A percentile compares a stretch with the other conserved stretches of the same genome.
These are phyloP conservation scores for Iberis pinnata DNA, from an alignment of 345 rosid species.

Conservation along the genomic window DNA sequence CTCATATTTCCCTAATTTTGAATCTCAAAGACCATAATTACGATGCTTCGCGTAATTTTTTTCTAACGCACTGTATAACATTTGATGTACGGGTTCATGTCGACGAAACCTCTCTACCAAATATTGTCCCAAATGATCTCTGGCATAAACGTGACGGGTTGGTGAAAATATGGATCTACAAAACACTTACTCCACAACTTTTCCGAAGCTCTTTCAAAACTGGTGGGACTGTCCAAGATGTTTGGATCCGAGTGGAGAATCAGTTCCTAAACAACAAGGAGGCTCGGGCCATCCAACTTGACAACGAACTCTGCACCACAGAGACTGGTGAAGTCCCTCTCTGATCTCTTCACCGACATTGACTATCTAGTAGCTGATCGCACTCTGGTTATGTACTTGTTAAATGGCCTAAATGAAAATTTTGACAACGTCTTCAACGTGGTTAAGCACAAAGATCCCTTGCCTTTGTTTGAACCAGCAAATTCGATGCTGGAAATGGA, in stretches of 20 bases:
- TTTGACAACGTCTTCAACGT: not conserved
- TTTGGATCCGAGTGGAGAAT: not conserved
- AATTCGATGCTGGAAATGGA: not conserved
- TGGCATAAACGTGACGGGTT: not conserved
- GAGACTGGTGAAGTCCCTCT: not conserved
- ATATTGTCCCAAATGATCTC: not conserved
- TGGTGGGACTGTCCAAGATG: not conserved
- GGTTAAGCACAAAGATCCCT: not conserved
- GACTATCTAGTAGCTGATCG: not conserved
- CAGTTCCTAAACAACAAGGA: not conserved
- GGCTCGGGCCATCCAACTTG: not conserved
- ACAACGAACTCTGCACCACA: not conserved
- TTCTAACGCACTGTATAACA: not conserved
- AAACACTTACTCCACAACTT: not conserved
- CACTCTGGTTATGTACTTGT: not conserved
- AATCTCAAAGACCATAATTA: not conserved
- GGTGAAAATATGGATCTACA: not conserved
- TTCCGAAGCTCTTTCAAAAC: not conserved
- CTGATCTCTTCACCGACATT: not conserved
- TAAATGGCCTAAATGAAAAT: not conserved
- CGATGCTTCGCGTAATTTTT: not conserved
- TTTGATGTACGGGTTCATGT: not conserved
- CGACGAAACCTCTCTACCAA: not conserved
- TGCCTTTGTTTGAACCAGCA: not conserved
- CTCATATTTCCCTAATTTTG: not conserved